Base-by-base conservation (phyloP, 2,329 filamentous ascomycete genomes). In the Aschersonia sp. region DNA sequence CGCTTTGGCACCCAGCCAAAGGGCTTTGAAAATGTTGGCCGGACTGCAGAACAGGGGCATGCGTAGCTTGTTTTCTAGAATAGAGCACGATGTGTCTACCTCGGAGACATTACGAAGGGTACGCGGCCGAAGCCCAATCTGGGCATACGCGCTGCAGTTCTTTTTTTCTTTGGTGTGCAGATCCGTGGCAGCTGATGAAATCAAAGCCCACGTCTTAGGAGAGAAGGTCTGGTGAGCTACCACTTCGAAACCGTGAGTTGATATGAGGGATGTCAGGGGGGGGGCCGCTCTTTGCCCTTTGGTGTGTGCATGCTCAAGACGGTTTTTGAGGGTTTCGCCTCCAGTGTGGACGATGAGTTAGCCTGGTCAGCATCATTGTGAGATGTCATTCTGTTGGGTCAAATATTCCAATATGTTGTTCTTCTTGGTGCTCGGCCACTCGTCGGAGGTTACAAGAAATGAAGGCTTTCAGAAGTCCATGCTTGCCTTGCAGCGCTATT, bases 151-250 rank as follows among this genome's bases (percentile, higher is more conserved):
- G 0, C 69, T 65, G 30, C 65, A 68, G 58, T 84, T 84, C 45
- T 71, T 68, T 45, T 51, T 53, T 45, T 51, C 53, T 44, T 79
- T 75, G 39, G 81, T 76, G 55, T 71, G 71, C n/a, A 67, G 60
- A 56, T 73, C 81, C 5, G 78, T 83, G 9, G 80, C 76, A 2
- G 79, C 81, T 7, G 77, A 81, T 22, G 77, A 81, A 57, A 80
- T 76, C 56, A 83, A 84, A 0, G 80, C 81, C 77, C 77, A 83
- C n/a, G 79, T 75, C 56, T 84, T 84, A 29, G 72, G 69, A 7
- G 70, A 69, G 44, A 81, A 68, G 5, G 71, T 73, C 30, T 66
- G 64, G 12, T 71, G 68, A 4, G 80, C 79, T 0, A 73, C 76
- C 9, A 63, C 49, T 46, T 77, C 71, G 56, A 83, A 83, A 62